Conservation (phyloP, 768 basidiomycete genomes). For the Mycena vulgaris region DNA sequence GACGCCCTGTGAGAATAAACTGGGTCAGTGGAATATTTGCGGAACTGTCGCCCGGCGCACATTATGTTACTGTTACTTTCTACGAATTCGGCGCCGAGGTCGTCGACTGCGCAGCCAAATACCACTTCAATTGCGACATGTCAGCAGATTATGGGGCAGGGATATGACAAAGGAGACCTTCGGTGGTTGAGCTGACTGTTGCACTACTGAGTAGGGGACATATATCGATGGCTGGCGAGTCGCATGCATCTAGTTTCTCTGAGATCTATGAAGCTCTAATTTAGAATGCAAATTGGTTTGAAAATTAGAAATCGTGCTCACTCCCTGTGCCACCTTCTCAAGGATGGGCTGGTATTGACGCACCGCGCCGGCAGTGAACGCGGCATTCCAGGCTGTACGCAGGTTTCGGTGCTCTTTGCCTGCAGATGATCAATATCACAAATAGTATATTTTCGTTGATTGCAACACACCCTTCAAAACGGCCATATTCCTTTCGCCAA, state of each 20-base stretch:
- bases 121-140: slow-evolving; percentile 28
- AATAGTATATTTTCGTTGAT: slow-evolving; percentile 25
- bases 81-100: slow-evolving; percentile 27
- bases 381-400: slow-evolving; percentile 24
- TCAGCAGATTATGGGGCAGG: slow-evolving; percentile 22
- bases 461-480: slow-evolving; percentile 24
- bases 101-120: slow-evolving; percentile 26
- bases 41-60: slow-evolving; percentile 20
- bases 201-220: slow-evolving; percentile 27
- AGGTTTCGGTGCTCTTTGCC: slow-evolving; percentile 29
- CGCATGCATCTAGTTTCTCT: slow-evolving; percentile 26
- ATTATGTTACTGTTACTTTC: slow-evolving; percentile 27
- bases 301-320: slow-evolving; percentile 23
- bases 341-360: slow-evolving; percentile 28
- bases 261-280: slow-evolving; percentile 25
- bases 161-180: slow-evolving; percentile 22
- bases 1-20: slow-evolving; percentile 18
- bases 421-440: slow-evolving; percentile 27
- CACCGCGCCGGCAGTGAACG: slow-evolving; percentile 30
- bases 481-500: slow-evolving; percentile 28
- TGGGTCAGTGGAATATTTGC: slow-evolving; percentile 24
- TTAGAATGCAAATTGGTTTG: slow-evolving; percentile 18
- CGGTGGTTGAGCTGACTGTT: slow-evolving; percentile 25
- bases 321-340: slow-evolving; percentile 30
- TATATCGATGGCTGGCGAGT: slow-evolving; percentile 20